Percentiles rank a stretch among this genome's conserved stretches.
phyloP scores from a whole-genome alignment of 371 early-diverging fungal species.

The Mucor lusitanicus region DNA sequence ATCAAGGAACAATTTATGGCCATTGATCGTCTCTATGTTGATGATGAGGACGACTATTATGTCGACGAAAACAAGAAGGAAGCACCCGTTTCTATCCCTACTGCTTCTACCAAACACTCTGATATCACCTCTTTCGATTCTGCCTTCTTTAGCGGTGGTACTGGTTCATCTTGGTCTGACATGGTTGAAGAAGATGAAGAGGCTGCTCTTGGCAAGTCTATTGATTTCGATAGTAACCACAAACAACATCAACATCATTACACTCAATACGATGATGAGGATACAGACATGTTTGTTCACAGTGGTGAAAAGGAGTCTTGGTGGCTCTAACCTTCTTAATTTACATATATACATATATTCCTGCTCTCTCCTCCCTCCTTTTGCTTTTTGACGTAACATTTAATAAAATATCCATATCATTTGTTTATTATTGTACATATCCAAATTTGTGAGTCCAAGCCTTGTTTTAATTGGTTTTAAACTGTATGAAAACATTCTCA shows the following conservation, averaged over 20 bases:
- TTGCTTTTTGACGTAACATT: not conserved
- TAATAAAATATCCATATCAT: not conserved
- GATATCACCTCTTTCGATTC: slow-evolving; percentile 42
- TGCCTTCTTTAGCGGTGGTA: slow-evolving; percentile 40
- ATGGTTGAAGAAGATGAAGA: slow-evolving; percentile 45
- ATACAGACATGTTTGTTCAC: slow-evolving; percentile 47
- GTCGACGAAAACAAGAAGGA: slow-evolving; percentile 28
- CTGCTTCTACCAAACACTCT: slow-evolving; percentile 23
- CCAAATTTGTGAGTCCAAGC: not conserved
- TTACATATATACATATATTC: slow-evolving; percentile 13
- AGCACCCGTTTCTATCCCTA: slow-evolving; percentile 39
- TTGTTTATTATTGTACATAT: not conserved
- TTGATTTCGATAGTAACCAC: slow-evolving; percentile 9
- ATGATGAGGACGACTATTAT: slow-evolving; percentile 36
- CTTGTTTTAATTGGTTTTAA: not conserved
- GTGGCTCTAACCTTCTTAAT: slow-evolving; percentile 38
- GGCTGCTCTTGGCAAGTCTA: slow-evolving; percentile 1
- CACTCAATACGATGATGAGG: slow-evolving; percentile 30
- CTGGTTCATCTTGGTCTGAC: slow-evolving; percentile 47
- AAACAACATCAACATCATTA: not conserved
- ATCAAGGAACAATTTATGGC: slow-evolving; percentile 35
- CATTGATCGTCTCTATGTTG: slow-evolving; percentile 29
- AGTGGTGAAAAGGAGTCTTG: slow-evolving; percentile 47
- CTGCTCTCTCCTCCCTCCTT: not conserved
- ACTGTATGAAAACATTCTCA: not conserved